phyloP scores from a whole-genome alignment of 345 rosid genomes.

The Microthlaspi erraticum region DNA sequence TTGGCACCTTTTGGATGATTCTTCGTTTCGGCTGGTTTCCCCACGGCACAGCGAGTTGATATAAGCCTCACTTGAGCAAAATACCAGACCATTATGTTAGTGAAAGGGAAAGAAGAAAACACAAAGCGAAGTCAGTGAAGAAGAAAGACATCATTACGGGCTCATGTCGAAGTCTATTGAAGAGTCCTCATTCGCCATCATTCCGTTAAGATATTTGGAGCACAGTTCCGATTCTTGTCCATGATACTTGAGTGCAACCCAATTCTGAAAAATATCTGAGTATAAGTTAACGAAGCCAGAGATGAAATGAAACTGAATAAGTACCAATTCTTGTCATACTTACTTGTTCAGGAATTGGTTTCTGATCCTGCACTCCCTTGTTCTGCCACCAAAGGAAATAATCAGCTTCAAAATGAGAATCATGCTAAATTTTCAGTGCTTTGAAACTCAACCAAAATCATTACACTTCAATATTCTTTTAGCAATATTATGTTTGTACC shows the following conservation, averaged over 20 bases:
- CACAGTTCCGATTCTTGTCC: conserved; percentile 70
- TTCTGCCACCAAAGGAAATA: conserved; percentile 51
- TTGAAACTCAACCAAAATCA: not conserved
- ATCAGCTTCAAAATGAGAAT: conserved; percentile 14
- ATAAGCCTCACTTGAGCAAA: conserved; percentile 63
- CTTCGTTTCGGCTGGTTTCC: conserved; percentile 45
- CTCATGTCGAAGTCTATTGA: conserved; percentile 71
- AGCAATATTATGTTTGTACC: conserved; percentile 43
- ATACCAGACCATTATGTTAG: conserved; percentile 7
- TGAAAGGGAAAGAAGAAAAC: conserved; percentile 2
- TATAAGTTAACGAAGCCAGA: conserved; percentile 27
- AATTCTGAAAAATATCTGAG: conserved; percentile 50
- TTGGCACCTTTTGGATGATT: conserved; percentile 60
- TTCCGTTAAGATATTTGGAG: conserved; percentile 59
- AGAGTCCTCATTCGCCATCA: conserved; percentile 60
- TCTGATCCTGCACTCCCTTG: conserved; percentile 59
- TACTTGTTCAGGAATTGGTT: conserved; percentile 63
- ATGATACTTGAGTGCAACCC: conserved; percentile 81
- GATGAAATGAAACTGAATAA: conserved; percentile 11
- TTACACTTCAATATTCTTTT: conserved; percentile 24
- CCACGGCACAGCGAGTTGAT: conserved; percentile 71
- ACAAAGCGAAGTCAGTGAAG: conserved; percentile 15
- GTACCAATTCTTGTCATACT: conserved; percentile 48
- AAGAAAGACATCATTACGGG: conserved; percentile 53
- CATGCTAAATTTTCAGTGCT: not conserved